Percentiles rank a stretch among this genome's conserved stretches.
phyloP scores from a whole-genome alignment of 768 basidiomycete genomes.

The Tephrocybe sp. region DNA sequence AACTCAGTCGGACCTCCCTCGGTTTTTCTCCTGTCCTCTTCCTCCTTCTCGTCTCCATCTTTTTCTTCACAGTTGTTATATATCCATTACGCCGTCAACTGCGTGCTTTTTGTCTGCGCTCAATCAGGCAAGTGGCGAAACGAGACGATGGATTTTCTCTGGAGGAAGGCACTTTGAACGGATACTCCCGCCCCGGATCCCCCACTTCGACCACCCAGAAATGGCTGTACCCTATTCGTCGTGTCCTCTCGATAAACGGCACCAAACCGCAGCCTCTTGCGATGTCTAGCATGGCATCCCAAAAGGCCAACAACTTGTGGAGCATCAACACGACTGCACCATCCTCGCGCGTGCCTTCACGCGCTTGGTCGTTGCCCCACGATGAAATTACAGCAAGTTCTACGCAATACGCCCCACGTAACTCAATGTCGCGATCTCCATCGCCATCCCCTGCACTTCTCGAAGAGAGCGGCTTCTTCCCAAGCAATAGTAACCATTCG shows the following conservation, averaged over 20 bases:
- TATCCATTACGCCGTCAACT: conserved; percentile 61
- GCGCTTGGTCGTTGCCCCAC: conserved; percentile 34
- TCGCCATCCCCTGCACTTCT: conserved; percentile 44
- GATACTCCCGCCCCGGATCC: conserved; percentile 27
- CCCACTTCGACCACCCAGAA: conserved; percentile 28
- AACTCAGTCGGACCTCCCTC: conserved; percentile 59
- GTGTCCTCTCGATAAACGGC: conserved; percentile 28
- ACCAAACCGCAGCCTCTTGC: conserved; percentile 22
- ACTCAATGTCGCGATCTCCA: conserved; percentile 43
- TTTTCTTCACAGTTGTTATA: conserved; percentile 41
- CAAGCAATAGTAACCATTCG: conserved; percentile 1
- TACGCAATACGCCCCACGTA: conserved; percentile 30
- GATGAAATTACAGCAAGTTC: conserved; percentile 30
- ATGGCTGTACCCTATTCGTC: conserved; percentile 36
- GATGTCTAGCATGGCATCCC: conserved; percentile 23
- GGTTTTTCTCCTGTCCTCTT: conserved; percentile 72
- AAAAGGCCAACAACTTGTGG: conserved; percentile 26
- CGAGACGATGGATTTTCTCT: conserved; percentile 40
- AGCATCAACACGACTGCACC: conserved; percentile 18
- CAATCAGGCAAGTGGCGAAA: conserved; percentile 33
- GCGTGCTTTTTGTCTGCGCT: conserved; percentile 44
- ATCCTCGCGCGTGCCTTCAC: conserved; percentile 33
- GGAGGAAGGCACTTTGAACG: conserved; percentile 47
- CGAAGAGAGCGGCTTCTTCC: conserved; percentile 29
- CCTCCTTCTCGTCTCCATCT: conserved; percentile 48